phyloP scores from a whole-genome alignment of 2,329 filamentous ascomycete species.

The Talaromyces piceae region DNA sequence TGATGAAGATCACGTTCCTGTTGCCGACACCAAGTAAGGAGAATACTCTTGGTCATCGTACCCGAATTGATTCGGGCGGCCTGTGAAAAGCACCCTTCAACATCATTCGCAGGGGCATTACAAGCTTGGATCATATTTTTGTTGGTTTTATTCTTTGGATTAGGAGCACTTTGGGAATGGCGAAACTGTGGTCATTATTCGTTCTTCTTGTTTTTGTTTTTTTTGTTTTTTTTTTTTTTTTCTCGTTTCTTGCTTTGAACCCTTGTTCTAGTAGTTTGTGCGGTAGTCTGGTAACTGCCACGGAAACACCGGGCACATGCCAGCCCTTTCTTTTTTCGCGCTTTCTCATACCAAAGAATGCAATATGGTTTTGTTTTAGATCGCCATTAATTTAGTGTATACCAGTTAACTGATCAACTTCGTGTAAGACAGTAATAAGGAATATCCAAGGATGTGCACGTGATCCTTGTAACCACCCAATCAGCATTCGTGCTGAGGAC shows the following conservation, averaged over 20 bases:
- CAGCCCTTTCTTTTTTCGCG: not conserved
- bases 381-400: too few species aligned
- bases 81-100: not conserved
- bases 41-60: not conserved
- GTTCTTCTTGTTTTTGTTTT: not conserved
- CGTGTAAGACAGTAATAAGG: too few species aligned
- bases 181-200: constrained; percentile 7
- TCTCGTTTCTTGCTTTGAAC: not conserved
- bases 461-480: not conserved
- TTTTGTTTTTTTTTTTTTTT: constrained; percentile 1
- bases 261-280: not conserved
- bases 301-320: not conserved
- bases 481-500: not conserved
- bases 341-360: not conserved
- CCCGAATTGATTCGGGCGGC: not conserved
- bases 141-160: constrained; percentile 5
- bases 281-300: not conserved
- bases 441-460: not conserved
- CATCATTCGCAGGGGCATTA: not conserved
- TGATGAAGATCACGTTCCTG: constrained; percentile 23
- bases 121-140: constrained; percentile 1
- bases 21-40: constrained; percentile 27
- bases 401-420: too few species aligned
- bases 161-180: constrained; percentile 10
- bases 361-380: too few species aligned